Evolutionary conservation across 495 filamentous ascomycete species (phyloP).

Genomic region (Aspergillus leporis): DNA sequence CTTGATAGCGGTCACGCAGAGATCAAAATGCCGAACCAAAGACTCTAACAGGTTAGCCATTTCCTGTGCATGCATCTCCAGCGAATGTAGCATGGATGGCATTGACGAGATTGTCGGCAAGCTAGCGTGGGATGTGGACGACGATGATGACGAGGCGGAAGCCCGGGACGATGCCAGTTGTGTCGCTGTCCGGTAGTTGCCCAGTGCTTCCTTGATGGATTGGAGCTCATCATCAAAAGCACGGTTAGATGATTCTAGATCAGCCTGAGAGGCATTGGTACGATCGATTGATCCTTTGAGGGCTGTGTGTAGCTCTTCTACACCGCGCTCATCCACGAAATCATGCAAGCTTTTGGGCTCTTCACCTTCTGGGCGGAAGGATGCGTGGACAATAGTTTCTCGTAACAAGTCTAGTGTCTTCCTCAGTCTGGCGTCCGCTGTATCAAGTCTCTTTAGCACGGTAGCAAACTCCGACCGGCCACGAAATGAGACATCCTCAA

Average conservation of each 20-base stretch:
- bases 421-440: slow-evolving; percentile 67
- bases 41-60: slow-evolving; percentile 83
- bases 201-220: slow-evolving; percentile 60
- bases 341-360: slow-evolving; percentile 74
- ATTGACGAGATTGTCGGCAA: slow-evolving; percentile 53
- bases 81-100: slow-evolving; percentile 64
- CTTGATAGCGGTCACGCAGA: slow-evolving; percentile 88
- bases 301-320: slow-evolving; percentile 64
- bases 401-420: slow-evolving; percentile 69
- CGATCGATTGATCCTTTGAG: slow-evolving; percentile 68
- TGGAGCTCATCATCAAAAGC: slow-evolving; percentile 59
- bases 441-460: slow-evolving; percentile 71
- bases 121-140: slow-evolving; percentile 37
- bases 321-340: slow-evolving; percentile 82
- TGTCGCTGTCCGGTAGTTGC: slow-evolving; percentile 39
- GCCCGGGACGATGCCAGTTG: slow-evolving; percentile 43
- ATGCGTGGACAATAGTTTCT: slow-evolving; percentile 69
- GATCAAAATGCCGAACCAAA: slow-evolving; percentile 88
- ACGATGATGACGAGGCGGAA: slow-evolving; percentile 42
- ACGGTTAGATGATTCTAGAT: slow-evolving; percentile 45
- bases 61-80: slow-evolving; percentile 76
- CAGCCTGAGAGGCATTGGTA: slow-evolving; percentile 56
- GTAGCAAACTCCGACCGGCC: slow-evolving; percentile 59
- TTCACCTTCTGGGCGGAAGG: slow-evolving; percentile 69
- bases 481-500: slow-evolving; percentile 52